Base-by-base conservation (phyloP, 257 asterid genomes). In the Solanum gracilifrons region DNA sequence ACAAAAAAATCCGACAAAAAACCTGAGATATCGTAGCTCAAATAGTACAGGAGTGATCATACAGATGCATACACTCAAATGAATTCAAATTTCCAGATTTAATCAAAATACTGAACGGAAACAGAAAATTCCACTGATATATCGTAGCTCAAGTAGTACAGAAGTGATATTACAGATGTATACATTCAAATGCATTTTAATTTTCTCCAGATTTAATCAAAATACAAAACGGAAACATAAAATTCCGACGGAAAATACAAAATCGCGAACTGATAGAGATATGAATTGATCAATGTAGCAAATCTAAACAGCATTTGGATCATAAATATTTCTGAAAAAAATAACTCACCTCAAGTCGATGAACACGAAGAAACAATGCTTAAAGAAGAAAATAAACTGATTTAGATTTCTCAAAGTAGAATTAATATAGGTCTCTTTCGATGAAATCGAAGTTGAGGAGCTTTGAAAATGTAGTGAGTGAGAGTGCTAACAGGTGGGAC, bases 381-480 rank as follows among this genome's bases (percentile, higher is more conserved):
- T 11, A 43, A 8, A n/a, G 46, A 58, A 21, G 8, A 79, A 39
- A 79, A 8, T 43, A 79, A 43, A 25, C 31, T 43, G 16, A 43
- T 13, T n/a, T 11, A 74, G 82, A 10, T 33, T 33, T 35, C 4
- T 10, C 16, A 35, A 35, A 20, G 51, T 74, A 74, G 48, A 72
- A 18, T 32, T 71, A 71, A 82, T 48, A 87, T 75, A 13, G 48
- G n/a, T 23, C 31, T 9, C 62, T 10, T 79, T 93, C 98, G 98
- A 95, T 95, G 93, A 90, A 92, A 93, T 84, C 98, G 83, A 95
- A 91, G 97, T 62, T 68, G 83, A 21, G 86, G 76, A 91, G 92
- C 96, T 92, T 94, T 93, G 95, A 87, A 91, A 92, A 91, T 92
- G 92, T 93, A 95, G 96, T 80, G n/a, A 86, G 9, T 5, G 89